These are phyloP conservation scores for Neoboletus magnificus DNA, from an alignment of 768 basidiomycete species.

Conservation along the genomic window DNA sequence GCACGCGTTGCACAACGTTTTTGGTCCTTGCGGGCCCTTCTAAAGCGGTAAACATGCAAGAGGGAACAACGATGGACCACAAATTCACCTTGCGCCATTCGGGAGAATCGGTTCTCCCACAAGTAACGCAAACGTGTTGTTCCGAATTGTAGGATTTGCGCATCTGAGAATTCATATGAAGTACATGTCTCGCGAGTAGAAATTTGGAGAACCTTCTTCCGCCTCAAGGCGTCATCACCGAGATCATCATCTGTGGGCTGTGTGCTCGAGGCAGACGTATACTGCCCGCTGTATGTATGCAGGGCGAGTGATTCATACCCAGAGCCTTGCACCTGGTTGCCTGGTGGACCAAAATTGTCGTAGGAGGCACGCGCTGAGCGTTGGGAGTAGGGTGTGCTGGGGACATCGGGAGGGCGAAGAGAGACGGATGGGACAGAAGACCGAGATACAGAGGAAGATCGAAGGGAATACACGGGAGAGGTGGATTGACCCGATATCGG, in stretches of 20 bases:
- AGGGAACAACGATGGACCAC: background rate
- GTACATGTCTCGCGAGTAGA: background rate
- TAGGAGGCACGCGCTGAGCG: slow-evolving; percentile 12
- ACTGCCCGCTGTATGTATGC: slow-evolving; percentile 16
- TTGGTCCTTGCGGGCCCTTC: slow-evolving; percentile 90
- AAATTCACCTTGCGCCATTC: slow-evolving; percentile 86
- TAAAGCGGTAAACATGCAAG: slow-evolving; percentile 17
- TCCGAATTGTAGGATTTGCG: slow-evolving; percentile 48
- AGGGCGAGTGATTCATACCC: slow-evolving; percentile 21
- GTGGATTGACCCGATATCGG: slow-evolving; percentile 12
- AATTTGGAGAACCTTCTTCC: slow-evolving; percentile 53
- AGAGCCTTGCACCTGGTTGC: slow-evolving; percentile 9
- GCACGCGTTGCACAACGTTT: slow-evolving; percentile 97
- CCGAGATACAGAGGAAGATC: slow-evolving; percentile 28
- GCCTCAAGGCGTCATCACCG: slow-evolving; percentile 50
- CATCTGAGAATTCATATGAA: slow-evolving; percentile 14
- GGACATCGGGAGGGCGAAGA: slow-evolving; percentile 7
- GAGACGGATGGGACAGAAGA: slow-evolving; percentile 19
- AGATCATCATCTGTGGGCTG: slow-evolving; percentile 39
- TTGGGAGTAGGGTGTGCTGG: slow-evolving; percentile 17
- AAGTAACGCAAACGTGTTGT: slow-evolving; percentile 86
- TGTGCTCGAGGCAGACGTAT: slow-evolving; percentile 9
- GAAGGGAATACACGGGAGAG: slow-evolving; percentile 25
- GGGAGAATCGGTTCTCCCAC: slow-evolving; percentile 92
- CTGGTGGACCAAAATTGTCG: slow-evolving; percentile 11